Conservation (phyloP, 164 flowering plant genomes). For the Platanus orientalis region DNA sequence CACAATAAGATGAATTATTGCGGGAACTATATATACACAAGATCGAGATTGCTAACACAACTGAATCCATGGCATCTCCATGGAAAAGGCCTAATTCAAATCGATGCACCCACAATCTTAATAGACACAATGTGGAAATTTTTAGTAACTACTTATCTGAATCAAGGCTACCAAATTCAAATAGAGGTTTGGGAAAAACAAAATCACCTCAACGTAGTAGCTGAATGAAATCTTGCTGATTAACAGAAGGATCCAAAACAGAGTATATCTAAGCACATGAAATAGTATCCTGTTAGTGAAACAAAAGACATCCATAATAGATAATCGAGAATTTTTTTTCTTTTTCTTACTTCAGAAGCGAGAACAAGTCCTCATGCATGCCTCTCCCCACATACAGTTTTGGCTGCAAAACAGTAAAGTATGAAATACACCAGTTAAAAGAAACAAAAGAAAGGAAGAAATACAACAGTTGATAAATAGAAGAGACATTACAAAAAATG, state of each 20-base stretch:
- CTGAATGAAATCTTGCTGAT: conserved; percentile 93
- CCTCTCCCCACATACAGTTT: conserved; percentile 93
- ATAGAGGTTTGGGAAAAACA: conserved; percentile 1
- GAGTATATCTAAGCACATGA: conserved; percentile 59
- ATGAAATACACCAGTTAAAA: background rate
- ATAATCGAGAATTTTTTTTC: background rate
- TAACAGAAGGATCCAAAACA: conserved; percentile 87
- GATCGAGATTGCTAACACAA: too few species aligned
- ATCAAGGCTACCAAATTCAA: too few species aligned
- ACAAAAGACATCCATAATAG: background rate
- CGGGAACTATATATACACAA: too few species aligned
- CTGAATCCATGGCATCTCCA: too few species aligned
- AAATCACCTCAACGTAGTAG: conserved; percentile 89
- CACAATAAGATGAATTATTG: too few species aligned
- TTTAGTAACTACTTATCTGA: too few species aligned
- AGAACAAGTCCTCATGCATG: conserved; percentile 84
- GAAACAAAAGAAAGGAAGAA: background rate
- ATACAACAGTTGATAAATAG: background rate
- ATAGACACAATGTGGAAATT: too few species aligned
- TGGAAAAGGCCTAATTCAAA: too few species aligned
- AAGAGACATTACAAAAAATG: conserved; percentile 8
- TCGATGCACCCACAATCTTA: too few species aligned
- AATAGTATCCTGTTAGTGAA: conserved; percentile 1
- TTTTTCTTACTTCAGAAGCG: conserved; percentile 81
- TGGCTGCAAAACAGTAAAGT: conserved; percentile 51